Evolutionary conservation across 306 rosid species (phyloP).

Genomic region (Lathyrus tuberosus): DNA sequence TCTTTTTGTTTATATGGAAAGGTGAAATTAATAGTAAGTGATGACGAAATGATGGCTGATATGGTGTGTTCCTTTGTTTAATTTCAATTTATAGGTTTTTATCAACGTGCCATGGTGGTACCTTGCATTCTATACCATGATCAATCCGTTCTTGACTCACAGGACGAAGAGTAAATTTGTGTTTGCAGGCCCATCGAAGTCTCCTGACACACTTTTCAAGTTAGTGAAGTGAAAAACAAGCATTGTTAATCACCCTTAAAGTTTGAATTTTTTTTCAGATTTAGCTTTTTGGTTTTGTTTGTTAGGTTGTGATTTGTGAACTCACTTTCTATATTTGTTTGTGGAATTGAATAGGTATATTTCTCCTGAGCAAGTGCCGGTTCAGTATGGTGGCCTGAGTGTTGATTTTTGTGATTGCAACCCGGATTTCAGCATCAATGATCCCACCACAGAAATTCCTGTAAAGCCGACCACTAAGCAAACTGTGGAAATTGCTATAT

Average conservation of each 20-base stretch:
- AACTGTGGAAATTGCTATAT: conserved; percentile 86
- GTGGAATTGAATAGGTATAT: conserved; percentile 55
- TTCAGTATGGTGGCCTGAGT: conserved; percentile 90
- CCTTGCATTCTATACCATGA: conserved; percentile 54
- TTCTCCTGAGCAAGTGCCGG: conserved; percentile 84
- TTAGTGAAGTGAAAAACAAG: conserved; percentile 48
- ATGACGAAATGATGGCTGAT: not conserved
- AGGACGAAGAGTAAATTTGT: conserved; percentile 62
- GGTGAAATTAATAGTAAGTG: not conserved
- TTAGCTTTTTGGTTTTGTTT: conserved; percentile 12
- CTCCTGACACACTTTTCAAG: conserved; percentile 65
- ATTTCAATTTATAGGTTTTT: conserved; percentile 41
- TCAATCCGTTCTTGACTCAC: conserved; percentile 56
- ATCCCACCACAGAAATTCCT: conserved; percentile 62
- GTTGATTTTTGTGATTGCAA: conserved; percentile 92
- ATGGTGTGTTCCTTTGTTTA: conserved; percentile 2
- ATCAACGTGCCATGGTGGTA: conserved; percentile 63
- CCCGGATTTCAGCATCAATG: conserved; percentile 77
- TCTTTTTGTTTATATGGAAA: not conserved
- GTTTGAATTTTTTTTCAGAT: not conserved
- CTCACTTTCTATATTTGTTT: conserved; percentile 21
- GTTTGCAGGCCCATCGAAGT: conserved; percentile 52
- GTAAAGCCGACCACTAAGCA: conserved; percentile 87
- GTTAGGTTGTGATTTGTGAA: conserved; percentile 12
- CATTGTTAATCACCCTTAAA: not conserved